Conservation (phyloP, 1,139 yeast species). For the Yamadazyma triangularis region DNA sequence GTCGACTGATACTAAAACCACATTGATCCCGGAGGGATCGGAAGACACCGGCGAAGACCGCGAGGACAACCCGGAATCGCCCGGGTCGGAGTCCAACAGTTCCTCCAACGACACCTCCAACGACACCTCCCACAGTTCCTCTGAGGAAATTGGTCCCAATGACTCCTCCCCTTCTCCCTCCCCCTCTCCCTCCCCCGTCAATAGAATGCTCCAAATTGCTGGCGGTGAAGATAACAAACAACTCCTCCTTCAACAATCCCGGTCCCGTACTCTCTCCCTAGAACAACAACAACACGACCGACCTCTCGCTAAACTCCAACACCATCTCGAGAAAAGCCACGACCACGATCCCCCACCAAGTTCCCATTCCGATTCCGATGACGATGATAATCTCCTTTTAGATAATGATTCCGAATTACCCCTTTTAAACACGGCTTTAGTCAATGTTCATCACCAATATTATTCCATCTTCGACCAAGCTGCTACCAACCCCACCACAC, state of each 20-base stretch:
- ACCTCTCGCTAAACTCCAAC: conserved; percentile 80
- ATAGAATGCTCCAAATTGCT: conserved; percentile 43
- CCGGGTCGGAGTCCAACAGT: conserved; percentile 3
- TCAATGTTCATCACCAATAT: conserved; percentile 61
- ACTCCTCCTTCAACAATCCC: conserved; percentile 48
- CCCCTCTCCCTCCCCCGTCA: conserved; percentile 40
- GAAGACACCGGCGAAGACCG: conserved; percentile 8
- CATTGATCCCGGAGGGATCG: conserved; percentile 12
- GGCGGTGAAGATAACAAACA: conserved; percentile 47
- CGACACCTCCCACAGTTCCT: conserved; percentile 8
- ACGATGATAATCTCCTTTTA: conserved; percentile 53
- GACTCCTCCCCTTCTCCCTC: too few species aligned
- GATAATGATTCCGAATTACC: conserved; percentile 80
- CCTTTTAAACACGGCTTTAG: conserved; percentile 59
- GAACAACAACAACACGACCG: conserved; percentile 70
- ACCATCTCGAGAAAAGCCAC: conserved; percentile 58
- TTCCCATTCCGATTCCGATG: conserved; percentile 16
- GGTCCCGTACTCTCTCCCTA: conserved; percentile 51
- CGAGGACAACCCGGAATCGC: conserved; percentile 14
- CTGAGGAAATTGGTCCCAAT: too few species aligned
- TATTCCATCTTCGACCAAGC: conserved; percentile 44
- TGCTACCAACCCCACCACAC: conserved; percentile 8
- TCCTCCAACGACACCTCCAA: too few species aligned
- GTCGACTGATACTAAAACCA: conserved; percentile 2
- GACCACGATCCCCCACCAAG: conserved; percentile 18